A percentile compares a stretch with the other conserved stretches of the same genome.
Conservation (phyloP, 2,329 filamentous ascomycete genomes). For the Xylariales sp. region DNA sequence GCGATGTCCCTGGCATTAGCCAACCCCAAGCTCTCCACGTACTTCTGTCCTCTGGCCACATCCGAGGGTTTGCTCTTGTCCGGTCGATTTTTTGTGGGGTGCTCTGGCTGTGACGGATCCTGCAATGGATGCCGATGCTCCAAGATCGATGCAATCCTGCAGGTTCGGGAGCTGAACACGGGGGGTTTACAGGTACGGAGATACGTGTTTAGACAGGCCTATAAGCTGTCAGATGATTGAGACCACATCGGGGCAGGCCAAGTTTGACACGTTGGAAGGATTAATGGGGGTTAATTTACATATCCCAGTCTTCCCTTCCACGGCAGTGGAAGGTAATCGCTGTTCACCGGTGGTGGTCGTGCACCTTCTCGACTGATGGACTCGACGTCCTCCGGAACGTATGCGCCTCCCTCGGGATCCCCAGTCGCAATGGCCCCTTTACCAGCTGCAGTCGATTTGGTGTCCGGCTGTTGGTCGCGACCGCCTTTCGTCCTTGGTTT, state of each 20-base stretch:
- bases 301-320: conserved; percentile 90
- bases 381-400: conserved; percentile 15
- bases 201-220: conserved; percentile 91
- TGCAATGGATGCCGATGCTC: conserved; percentile 80
- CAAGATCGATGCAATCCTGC: conserved; percentile 83
- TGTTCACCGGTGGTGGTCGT: conserved; percentile 75
- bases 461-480: too few species aligned
- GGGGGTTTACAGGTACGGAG: conserved; percentile 75
- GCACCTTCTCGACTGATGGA: conserved; percentile 27
- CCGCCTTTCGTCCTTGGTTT: too few species aligned
- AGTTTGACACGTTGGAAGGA: background rate
- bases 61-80: conserved; percentile 69
- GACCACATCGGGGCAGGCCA: too few species aligned
- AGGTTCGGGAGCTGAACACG: conserved; percentile 87
- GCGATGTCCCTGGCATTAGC: conserved; percentile 78
- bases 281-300: conserved; percentile 45
- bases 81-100: conserved; percentile 80
- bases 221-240: conserved; percentile 9
- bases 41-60: conserved; percentile 61
- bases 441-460: too few species aligned
- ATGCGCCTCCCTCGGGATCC: conserved; percentile 1
- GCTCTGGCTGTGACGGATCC: conserved; percentile 71
- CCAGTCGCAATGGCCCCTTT: conserved; percentile 2
- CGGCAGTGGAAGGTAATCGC: conserved; percentile 75
- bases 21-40: conserved; percentile 72